Evolutionary conservation across 2,329 filamentous ascomycete genomes (phyloP).

Genomic region (Fusarium goolgardi): DNA sequence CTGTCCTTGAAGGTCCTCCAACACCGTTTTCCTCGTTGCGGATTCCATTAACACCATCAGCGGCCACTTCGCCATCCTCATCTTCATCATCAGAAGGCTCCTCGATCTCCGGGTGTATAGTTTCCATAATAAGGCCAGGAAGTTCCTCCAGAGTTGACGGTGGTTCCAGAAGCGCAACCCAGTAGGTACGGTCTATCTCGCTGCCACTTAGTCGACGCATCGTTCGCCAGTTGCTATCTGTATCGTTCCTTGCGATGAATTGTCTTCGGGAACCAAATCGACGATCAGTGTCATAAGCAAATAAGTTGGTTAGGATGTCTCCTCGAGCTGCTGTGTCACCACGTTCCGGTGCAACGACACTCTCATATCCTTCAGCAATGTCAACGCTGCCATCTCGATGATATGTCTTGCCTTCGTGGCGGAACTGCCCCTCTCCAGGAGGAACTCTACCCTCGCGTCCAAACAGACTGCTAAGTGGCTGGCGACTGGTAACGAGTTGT

Average conservation of each 20-base stretch:
- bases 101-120: constrained; percentile 46
- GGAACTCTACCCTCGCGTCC: constrained; percentile 78
- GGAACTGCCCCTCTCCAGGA: constrained; percentile 65
- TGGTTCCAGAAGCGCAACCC: constrained; percentile 59
- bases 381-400: constrained; percentile 72
- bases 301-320: constrained; percentile 68
- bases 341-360: constrained; percentile 69
- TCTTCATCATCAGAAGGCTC: constrained; percentile 48
- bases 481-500: constrained; percentile 78
- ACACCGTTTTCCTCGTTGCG: constrained; percentile 45
- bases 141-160: constrained; percentile 59
- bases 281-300: constrained; percentile 54
- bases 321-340: constrained; percentile 71
- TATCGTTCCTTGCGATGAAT: constrained; percentile 48
- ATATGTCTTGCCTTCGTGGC: constrained; percentile 74
- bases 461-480: constrained; percentile 79
- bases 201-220: constrained; percentile 48
- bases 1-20: constrained; percentile 51
- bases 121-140: constrained; percentile 54
- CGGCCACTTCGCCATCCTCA: constrained; percentile 38
- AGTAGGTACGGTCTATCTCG: constrained; percentile 55
- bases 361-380: constrained; percentile 67
- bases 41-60: constrained; percentile 43
- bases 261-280: constrained; percentile 47
- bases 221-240: constrained; percentile 53